Conservation (phyloP, 345 rosid species). For the Excoecaria cochinchinensis region DNA sequence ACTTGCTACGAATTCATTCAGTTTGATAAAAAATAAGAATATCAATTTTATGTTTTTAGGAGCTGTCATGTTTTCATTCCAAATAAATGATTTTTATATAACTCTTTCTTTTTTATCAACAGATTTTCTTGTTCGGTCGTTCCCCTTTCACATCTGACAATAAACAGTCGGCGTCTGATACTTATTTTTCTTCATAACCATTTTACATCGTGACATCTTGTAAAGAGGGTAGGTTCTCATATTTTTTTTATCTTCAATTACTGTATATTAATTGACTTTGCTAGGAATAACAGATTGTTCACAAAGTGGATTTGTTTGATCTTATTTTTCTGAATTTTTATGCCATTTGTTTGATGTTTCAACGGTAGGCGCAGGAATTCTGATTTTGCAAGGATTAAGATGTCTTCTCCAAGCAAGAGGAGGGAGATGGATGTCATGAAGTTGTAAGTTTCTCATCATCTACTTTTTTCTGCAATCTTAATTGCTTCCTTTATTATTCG, state of each 20-base stretch:
- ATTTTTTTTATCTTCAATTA: background rate
- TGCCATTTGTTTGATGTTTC: background rate
- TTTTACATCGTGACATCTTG: background rate
- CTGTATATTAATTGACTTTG: background rate
- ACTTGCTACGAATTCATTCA: background rate
- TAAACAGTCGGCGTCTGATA: no score
- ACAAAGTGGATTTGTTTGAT: background rate
- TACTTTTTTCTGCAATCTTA: background rate
- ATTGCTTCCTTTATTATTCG: background rate
- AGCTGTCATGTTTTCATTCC: no score
- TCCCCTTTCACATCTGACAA: no score
- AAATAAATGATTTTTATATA: no score
- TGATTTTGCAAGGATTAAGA: constrained; percentile 9
- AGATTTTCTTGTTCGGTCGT: no score
- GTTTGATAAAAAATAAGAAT: background rate
- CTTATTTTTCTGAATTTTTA: background rate
- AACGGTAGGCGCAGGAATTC: constrained; percentile 5
- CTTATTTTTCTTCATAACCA: background rate
- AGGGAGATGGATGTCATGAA: constrained; percentile 66
- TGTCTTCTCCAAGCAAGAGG: constrained; percentile 65
- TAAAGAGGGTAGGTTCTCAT: background rate
- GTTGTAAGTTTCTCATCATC: constrained; percentile 37
- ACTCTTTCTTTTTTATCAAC: no score
- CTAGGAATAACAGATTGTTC: background rate
- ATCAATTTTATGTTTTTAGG: no score